Evolutionary conservation across 176 grass and related monocot genomes (phyloP), one percentile per base, ranked within the genome.

Genomic region (Cocos nucifera): DNA sequence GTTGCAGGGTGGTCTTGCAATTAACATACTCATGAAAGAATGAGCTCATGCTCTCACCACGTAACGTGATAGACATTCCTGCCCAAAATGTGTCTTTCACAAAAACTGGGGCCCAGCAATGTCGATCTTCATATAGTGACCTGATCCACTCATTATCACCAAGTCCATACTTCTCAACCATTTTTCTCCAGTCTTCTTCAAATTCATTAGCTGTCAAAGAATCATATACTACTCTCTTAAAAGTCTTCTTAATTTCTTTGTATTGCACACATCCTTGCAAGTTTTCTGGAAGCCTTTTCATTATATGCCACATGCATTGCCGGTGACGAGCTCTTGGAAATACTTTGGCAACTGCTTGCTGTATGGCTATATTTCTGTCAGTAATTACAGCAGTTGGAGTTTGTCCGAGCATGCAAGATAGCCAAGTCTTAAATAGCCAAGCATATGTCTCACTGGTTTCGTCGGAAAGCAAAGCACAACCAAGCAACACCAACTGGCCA

Each of bases 21-120:
- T 62, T 44, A 51, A 73, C 27, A 62, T 62, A 35, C 10, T 59
- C 70, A 39, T 62, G 50, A 23, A 73, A 61, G 54, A 54, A 73
- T 17, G n/a, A 54, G 50, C 14, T 63, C 27, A 54, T 54, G 10
- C 57, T 61, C 22, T 73, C 70, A 26, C 49, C 58, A 55, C 49
- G 70, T 55, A 62, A 59, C 23, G 58, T 53, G 6, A 51, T 25
- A n/a, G 50, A 63, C 70, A 73, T 54, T 17, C 70, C 70, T 22
- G 59, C 70, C 70, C 70, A 73, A 50, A 73, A 73, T 55, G 58
- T 62, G 26, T 63, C 49, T 39, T 54, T 73, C 17, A 73, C 57
- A 39, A 73, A 73, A 44, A 44, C 35, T 44, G 70, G 70, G 2
- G 54, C 70, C 70, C 70, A 73, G 6, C 19, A 15, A 54, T 73